These are phyloP conservation scores for Cutaneotrichosporon sp. DNA, from an alignment of 1,284 basidiomycete species.

Conservation along the genomic window DNA sequence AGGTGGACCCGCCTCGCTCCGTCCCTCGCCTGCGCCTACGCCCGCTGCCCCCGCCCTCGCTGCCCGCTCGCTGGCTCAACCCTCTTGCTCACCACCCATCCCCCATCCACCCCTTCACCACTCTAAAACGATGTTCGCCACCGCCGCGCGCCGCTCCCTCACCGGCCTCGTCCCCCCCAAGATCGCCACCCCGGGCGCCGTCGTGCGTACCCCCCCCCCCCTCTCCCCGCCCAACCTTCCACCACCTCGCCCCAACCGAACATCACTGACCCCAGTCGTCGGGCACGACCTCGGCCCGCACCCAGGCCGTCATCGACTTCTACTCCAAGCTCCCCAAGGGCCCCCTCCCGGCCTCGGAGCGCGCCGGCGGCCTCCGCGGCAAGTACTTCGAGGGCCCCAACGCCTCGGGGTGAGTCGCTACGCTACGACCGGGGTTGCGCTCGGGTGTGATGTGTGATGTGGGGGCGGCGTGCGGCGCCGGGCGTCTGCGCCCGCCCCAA, in stretches of 20 bases:
- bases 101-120: constrained; percentile 23
- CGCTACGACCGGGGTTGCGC: background rate
- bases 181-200: constrained; percentile 84
- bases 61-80: constrained; percentile 12
- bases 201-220: constrained; percentile 60
- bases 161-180: constrained; percentile 87
- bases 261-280: constrained; percentile 64
- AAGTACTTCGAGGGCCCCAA: constrained; percentile 82
- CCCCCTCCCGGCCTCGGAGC: constrained; percentile 62
- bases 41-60: background rate
- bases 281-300: constrained; percentile 71
- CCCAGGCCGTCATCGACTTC: constrained; percentile 84
- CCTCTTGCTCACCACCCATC: constrained; percentile 14
- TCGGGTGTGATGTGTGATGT: background rate
- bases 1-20: background rate
- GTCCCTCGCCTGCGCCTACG: background rate
- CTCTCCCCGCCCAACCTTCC: background rate
- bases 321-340: constrained; percentile 86
- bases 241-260: background rate
- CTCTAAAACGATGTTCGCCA: constrained; percentile 66
- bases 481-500: background rate
- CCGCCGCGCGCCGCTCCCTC: constrained; percentile 78
- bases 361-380: constrained; percentile 69
- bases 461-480: background rate
- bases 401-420: constrained; percentile 62